Evolutionary conservation across 2,329 filamentous ascomycete genomes (phyloP), one percentile per base, ranked within the genome.

Genomic region (Microcyclospora pomicola): DNA sequence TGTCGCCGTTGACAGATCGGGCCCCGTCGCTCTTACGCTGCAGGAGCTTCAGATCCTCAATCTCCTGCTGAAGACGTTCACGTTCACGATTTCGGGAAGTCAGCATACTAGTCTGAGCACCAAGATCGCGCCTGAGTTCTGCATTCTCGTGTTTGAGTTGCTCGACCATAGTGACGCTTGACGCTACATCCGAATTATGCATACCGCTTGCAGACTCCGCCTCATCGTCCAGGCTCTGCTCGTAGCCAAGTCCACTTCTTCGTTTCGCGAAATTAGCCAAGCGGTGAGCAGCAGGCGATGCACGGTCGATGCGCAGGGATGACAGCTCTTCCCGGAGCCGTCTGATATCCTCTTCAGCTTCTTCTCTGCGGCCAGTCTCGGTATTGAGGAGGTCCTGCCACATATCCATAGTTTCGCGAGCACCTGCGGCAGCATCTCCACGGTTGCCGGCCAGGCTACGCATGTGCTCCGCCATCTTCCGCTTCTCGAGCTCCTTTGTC

Each of bases 81-180:
- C 94, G 92, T 56, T 98, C 91, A 16, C 86, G 81, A 54, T 95
- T 95, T 15, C 91, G 75, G 28, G 91, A 96, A 1, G 88, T 95
- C 27, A 98, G 72, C 85, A 98, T 96, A 0, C 87, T 95, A 1
- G 87, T 93, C 58, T 98, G 91, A 2, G 91, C 91, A 43, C 87
- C 85, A 24, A 96, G 82, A 59, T 96, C 87, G 38, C 87, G 81
- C 37, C 88, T 77, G 27, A 98, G 63, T 57, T 95, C 88, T 2
- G 85, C 84, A 52, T 95, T 96, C 54, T 96, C 88, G 54, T 88
- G 85, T 36, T 83, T 80, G 19, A 96, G 65, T 49, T 92, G 80
- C 44, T 94, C 85, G n/a, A 31, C 67, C 65, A 40, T 68, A 67
- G 31, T 66, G 62, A 33, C 34, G n/a, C 41, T 45, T 6, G 46